Base-by-base conservation (phyloP, 78 protist genomes). In the Salpingoeca rosetta region DNA sequence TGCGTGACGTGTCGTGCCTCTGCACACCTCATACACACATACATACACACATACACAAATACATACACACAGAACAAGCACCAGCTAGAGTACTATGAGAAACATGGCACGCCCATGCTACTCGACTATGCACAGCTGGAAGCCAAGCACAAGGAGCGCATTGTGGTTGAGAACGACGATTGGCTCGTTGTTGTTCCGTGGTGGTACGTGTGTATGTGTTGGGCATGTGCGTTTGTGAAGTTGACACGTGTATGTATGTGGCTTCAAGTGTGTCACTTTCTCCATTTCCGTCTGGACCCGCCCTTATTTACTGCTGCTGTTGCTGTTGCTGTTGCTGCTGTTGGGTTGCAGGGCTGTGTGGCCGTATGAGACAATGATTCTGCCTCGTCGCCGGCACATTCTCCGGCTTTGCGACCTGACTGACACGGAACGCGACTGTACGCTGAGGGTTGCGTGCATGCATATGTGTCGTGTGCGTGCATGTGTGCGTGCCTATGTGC, bases 291-390 rank as follows among this genome's bases (percentile, higher is more conserved):
- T n/a, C n/a, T n/a, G n/a, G n/a, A n/a, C n/a, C n/a, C n/a, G n/a
- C n/a, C n/a, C n/a, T n/a, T n/a, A n/a, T n/a, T n/a, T n/a, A n/a
- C n/a, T n/a, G n/a, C n/a, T n/a, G n/a, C n/a, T n/a, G n/a, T n/a
- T n/a, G n/a, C n/a, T n/a, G n/a, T n/a, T n/a, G n/a, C n/a, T n/a
- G n/a, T n/a, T n/a, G n/a, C n/a, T n/a, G 65, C 65, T 7, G 17
- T 51, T 17, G 65, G 17, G 7, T 51, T 7, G 7, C 65, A 51
- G 65, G 65, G 85, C 85, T 17, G 40, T 82, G 76, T 82, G 85
- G 85, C 85, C 85, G 0, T 82, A 57, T 44, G 85, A 82, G 72
- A 24, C 44, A n/a, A 22, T 82, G 11, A 27, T 82, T 7, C 27
- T 82, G 45, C 85, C 85, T 24, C 35, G n/a, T 3, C n/a, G n/a